phyloP scores from a whole-genome alignment of 352 stramenopile species.

The Aphanomyces stellatus region DNA sequence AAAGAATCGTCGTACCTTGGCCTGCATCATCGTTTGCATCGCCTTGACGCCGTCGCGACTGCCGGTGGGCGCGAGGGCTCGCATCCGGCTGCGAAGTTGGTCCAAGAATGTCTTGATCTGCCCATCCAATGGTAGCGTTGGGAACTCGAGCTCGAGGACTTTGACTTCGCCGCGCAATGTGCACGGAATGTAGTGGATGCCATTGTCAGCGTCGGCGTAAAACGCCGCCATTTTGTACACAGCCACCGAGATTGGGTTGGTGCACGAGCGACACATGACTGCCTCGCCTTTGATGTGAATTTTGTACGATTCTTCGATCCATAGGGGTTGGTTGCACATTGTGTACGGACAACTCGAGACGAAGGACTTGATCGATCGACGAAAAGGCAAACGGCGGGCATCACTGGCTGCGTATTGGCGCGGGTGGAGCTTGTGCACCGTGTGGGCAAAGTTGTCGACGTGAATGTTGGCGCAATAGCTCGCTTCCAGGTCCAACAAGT shows the following conservation, averaged over 20 bases:
- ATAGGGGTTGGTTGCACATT: not conserved
- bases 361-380: not conserved
- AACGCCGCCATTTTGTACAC: constrained; percentile 3
- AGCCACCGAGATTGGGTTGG: not conserved
- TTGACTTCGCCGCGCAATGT: not conserved
- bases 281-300: constrained; percentile 3
- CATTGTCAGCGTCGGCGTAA: not conserved
- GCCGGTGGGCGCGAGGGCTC: not conserved
- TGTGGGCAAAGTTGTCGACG: constrained; percentile 17
- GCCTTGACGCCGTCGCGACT: not conserved
- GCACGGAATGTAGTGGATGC: not conserved
- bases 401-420: not conserved
- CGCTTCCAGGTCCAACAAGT: constrained; percentile 4
- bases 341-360: not conserved
- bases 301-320: not conserved
- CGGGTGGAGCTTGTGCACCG: constrained; percentile 12
- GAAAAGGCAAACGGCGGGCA: not conserved
- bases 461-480: constrained; percentile 5
- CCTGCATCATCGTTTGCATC: not conserved
- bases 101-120: not conserved
- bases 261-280: not conserved
- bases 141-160: not conserved
- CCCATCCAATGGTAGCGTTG: not conserved
- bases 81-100: not conserved
- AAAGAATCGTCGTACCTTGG: not conserved